Conservation (phyloP, 2,329 filamentous ascomycete genomes). For the Paraconiothyrium brasiliense region DNA sequence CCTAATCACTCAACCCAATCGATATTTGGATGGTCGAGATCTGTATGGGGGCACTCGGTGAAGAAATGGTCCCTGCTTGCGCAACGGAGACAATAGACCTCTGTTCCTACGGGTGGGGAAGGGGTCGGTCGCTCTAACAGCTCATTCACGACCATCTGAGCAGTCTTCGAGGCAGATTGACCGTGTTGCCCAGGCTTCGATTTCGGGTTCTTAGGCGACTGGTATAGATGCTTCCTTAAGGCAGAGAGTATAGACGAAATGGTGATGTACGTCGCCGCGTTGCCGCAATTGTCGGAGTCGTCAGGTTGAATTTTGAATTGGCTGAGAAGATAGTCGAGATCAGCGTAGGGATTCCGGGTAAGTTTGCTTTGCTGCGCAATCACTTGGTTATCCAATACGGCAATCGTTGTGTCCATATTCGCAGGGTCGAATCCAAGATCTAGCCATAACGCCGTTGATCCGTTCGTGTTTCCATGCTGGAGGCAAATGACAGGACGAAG, state of each 20-base stretch:
- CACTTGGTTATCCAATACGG: constrained; percentile 26
- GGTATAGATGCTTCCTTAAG: constrained; percentile 22
- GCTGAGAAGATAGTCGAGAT: constrained; percentile 17
- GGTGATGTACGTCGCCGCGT: constrained; percentile 28
- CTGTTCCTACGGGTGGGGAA: constrained; percentile 22
- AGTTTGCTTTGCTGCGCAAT: constrained; percentile 24
- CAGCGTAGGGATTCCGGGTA: constrained; percentile 11
- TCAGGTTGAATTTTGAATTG: constrained; percentile 16
- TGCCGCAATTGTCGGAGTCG: constrained; percentile 19
- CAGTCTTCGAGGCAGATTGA: constrained; percentile 20
- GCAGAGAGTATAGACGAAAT: constrained; percentile 24
- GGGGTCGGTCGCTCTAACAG: constrained; percentile 28
- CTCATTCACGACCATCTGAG: constrained; percentile 20
- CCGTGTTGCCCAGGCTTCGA: constrained; percentile 24
- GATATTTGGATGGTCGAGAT: constrained; percentile 17
- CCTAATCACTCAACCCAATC: constrained; percentile 6
- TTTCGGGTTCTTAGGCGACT: constrained; percentile 6
- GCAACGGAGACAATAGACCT: constrained; percentile 24
- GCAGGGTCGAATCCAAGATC: constrained; percentile 25
- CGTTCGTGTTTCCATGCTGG: constrained; percentile 21
- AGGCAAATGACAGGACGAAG: constrained; percentile 28
- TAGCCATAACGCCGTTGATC: constrained; percentile 11
- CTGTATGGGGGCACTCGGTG: constrained; percentile 16
- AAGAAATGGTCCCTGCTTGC: constrained; percentile 16
- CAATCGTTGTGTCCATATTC: constrained; percentile 21